These are phyloP conservation scores for Linnemannia elongata DNA, from an alignment of 192 early-diverging fungal genomes.

Conservation along the genomic window DNA sequence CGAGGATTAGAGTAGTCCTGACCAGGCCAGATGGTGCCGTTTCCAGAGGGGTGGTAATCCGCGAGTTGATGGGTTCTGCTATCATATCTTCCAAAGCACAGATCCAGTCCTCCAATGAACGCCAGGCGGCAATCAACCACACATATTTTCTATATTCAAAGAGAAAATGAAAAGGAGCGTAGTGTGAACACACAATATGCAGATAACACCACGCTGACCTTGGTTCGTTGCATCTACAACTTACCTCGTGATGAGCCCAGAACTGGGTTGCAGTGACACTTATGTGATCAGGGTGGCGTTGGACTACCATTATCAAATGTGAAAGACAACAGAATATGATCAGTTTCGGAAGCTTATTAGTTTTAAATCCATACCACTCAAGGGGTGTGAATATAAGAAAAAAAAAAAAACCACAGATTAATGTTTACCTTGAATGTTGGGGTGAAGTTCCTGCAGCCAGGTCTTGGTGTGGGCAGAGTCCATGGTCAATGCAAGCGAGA, in stretches of 20 bases:
- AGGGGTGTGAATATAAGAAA: background rate
- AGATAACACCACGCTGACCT: background rate
- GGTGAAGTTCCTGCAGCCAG: conserved; percentile 76
- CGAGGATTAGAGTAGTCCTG: conserved; percentile 92
- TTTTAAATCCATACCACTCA: background rate
- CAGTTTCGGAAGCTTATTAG: background rate
- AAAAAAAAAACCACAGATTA: background rate
- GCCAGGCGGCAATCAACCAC: conserved; percentile 84
- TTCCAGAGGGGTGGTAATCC: conserved; percentile 72
- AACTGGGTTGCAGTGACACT: conserved; percentile 75
- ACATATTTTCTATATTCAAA: conserved; percentile 82
- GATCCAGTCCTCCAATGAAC: conserved; percentile 89
- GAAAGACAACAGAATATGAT: background rate
- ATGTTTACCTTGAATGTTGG: conserved; percentile 75
- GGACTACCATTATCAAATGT: conserved; percentile 61
- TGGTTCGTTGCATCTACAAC: background rate
- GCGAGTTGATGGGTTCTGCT: conserved; percentile 81
- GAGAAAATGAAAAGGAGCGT: background rate
- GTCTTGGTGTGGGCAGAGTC: conserved; percentile 81
- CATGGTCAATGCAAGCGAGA: conserved; percentile 77
- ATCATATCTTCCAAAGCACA: conserved; percentile 89
- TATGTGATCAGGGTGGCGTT: conserved; percentile 85
- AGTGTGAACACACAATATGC: background rate
- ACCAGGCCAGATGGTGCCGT: conserved; percentile 64
- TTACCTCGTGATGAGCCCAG: conserved; percentile 87